Percentiles rank a stretch among this genome's conserved stretches.
These are phyloP conservation scores for Raffaelea arxii DNA, from an alignment of 2,329 filamentous ascomycete species.

Conservation along the genomic window DNA sequence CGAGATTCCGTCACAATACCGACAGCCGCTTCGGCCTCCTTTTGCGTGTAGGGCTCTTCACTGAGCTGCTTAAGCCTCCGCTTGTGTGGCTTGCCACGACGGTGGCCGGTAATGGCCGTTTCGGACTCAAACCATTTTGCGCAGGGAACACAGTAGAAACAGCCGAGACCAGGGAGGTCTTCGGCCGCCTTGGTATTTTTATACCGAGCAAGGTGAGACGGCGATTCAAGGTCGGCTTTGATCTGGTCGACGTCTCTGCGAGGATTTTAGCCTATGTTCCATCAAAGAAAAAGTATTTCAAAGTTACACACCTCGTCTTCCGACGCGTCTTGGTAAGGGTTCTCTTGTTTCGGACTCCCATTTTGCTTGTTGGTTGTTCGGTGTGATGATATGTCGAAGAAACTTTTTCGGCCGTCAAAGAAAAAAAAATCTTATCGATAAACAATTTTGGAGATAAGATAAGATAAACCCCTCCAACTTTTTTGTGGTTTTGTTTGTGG, in stretches of 20 bases:
- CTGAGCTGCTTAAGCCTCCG: constrained; percentile 78
- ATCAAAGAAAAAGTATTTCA: too few relatives aligned
- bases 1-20: constrained; percentile 28
- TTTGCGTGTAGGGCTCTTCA: constrained; percentile 79
- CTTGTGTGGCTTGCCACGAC: constrained; percentile 87
- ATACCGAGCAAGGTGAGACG: constrained; percentile 71
- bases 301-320: constrained; percentile 49
- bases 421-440: background rate
- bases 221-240: constrained; percentile 67
- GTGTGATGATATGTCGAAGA: background rate
- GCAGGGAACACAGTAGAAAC: constrained; percentile 84
- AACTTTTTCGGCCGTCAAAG: background rate
- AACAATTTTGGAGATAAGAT: background rate
- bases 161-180: constrained; percentile 78
- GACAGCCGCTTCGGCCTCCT: constrained; percentile 71
- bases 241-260: constrained; percentile 89
- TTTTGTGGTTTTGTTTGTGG: too few relatives aligned
- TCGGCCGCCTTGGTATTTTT: constrained; percentile 71
- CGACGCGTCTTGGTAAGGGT: constrained; percentile 68
- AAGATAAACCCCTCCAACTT: background rate
- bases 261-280: constrained; percentile 4
- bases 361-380: constrained; percentile 25
- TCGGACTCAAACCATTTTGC: constrained; percentile 94
- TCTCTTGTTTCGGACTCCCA: constrained; percentile 59
- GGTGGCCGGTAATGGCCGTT: constrained; percentile 62